Percentiles rank a stretch among this genome's conserved stretches.
Evolutionary conservation across 139 green algal genomes (phyloP).

Genomic region (Dunaliella primolecta): DNA sequence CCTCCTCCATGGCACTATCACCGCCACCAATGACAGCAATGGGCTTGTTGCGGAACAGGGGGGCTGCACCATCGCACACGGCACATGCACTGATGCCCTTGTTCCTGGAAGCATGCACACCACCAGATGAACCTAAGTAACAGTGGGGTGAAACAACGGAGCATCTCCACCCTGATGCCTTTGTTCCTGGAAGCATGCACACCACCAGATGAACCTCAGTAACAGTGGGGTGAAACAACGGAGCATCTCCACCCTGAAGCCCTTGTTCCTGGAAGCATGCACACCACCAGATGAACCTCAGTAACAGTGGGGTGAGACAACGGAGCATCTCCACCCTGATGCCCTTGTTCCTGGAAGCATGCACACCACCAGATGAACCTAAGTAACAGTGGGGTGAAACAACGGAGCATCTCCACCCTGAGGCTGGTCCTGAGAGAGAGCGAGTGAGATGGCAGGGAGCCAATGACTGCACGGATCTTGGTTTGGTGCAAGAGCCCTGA

Average conservation of each 20-base stretch:
- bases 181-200: background rate
- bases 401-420: too few relatives aligned
- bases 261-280: too few relatives aligned
- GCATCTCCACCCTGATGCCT: background rate
- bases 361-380: too few relatives aligned
- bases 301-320: background rate
- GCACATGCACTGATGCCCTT: conserved; percentile 76
- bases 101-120: too few relatives aligned
- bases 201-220: background rate
- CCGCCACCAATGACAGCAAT: conserved; percentile 82
- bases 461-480: too few relatives aligned
- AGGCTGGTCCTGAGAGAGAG: too few relatives aligned
- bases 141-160: background rate
- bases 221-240: background rate
- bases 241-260: too few relatives aligned
- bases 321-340: too few relatives aligned
- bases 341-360: too few relatives aligned
- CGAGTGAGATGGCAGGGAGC: too few relatives aligned
- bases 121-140: background rate
- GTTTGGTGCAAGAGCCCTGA: too few relatives aligned
- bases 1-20: conserved; percentile 81
- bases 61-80: conserved; percentile 77
- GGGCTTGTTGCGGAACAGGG: conserved; percentile 84
- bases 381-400: too few relatives aligned
- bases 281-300: background rate